These are phyloP conservation scores for Artemisia argyi DNA, from an alignment of 129 eudicot genomes.

Conservation along the genomic window DNA sequence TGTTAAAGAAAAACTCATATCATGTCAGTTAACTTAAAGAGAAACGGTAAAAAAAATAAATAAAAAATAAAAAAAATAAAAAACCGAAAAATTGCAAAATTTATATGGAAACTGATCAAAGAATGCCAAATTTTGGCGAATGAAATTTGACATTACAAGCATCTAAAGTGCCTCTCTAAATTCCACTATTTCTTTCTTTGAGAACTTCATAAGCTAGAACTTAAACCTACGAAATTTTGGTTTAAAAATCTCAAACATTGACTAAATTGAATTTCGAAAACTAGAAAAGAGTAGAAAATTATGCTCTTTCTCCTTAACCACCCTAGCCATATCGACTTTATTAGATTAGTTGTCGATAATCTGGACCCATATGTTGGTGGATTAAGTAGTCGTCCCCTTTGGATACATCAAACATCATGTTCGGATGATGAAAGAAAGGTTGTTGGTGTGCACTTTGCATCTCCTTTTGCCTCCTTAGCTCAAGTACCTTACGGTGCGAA, in stretches of 20 bases:
- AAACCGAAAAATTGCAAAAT: not conserved
- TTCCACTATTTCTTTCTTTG: slow-evolving; percentile 25
- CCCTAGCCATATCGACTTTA: slow-evolving; percentile 2
- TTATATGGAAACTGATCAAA: slow-evolving; percentile 27
- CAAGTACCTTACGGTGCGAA: slow-evolving; percentile 89
- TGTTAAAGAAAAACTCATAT: no score
- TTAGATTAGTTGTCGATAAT: slow-evolving; percentile 64
- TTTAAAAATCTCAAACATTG: slow-evolving; percentile 18
- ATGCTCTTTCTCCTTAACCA: not conserved
- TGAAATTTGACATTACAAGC: slow-evolving; percentile 30
- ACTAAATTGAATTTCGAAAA: slow-evolving; percentile 21
- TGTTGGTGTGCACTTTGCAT: slow-evolving; percentile 44
- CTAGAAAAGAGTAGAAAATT: slow-evolving; percentile 15
- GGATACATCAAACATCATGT: slow-evolving; percentile 60
- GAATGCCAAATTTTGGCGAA: slow-evolving; percentile 44
- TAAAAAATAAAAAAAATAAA: not conserved
- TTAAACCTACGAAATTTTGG: slow-evolving; percentile 29
- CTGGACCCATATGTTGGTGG: slow-evolving; percentile 81
- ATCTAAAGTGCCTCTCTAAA: slow-evolving; percentile 29
- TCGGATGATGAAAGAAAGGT: slow-evolving; percentile 42
- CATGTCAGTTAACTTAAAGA: no score
- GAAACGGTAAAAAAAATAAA: not conserved
- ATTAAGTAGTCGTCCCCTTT: slow-evolving; percentile 79
- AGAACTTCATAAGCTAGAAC: slow-evolving; percentile 40
- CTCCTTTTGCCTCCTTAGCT: slow-evolving; percentile 88